phyloP scores from a whole-genome alignment of 345 rosid species.

The Euphorbia pulcherrima region DNA sequence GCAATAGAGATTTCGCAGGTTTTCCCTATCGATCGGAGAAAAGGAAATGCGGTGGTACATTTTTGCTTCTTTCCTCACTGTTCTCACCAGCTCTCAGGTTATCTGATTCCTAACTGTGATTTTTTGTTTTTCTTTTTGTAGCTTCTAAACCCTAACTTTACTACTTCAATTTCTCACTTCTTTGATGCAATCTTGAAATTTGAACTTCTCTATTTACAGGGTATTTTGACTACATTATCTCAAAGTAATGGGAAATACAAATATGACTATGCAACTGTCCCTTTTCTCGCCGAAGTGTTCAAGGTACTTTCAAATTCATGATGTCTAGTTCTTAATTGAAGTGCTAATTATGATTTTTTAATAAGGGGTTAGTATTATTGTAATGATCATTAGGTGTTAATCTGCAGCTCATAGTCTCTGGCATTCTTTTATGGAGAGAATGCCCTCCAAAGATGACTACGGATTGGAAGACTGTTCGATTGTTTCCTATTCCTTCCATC shows the following conservation, averaged over 20 bases:
- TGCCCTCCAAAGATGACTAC: conserved; percentile 63
- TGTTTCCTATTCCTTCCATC: conserved; percentile 81
- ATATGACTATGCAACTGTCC: conserved; percentile 92
- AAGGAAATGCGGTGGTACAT: conserved; percentile 45
- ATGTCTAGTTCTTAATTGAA: neutral
- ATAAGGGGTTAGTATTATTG: neutral
- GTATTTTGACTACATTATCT: conserved; percentile 88
- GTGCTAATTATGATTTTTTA: neutral
- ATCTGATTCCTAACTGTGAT: neutral
- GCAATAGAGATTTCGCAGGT: neutral
- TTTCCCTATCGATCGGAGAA: neutral
- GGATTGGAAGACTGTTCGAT: conserved; percentile 79
- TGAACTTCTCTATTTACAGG: conserved; percentile 59
- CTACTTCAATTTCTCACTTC: neutral
- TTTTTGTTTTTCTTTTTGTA: neutral
- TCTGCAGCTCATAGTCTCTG: conserved; percentile 69
- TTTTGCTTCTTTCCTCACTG: conserved; percentile 49
- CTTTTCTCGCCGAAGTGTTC: conserved; percentile 85
- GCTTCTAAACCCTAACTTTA: neutral
- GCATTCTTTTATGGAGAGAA: conserved; percentile 79
- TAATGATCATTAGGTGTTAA: neutral
- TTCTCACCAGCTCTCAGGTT: conserved; percentile 64
- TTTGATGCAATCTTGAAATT: neutral
- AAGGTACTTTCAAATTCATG: conserved; percentile 45
- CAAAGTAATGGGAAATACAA: conserved; percentile 78